Base-by-base conservation (phyloP, 805 yeast species). In the Torulaspora gathmanii region DNA sequence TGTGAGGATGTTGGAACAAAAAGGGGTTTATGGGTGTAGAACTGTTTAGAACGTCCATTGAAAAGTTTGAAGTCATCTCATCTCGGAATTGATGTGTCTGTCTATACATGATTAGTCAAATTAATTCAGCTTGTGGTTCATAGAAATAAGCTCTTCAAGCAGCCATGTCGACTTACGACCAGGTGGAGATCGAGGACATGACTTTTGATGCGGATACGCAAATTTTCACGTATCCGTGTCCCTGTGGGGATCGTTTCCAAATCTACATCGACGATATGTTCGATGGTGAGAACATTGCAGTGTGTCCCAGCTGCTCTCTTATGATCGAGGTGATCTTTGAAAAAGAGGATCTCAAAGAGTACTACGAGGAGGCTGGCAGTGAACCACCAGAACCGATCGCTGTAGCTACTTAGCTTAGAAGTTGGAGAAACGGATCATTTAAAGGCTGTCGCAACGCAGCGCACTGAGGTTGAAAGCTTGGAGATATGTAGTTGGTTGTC, bases 101-200 rank as follows among this genome's bases (percentile, higher is more conserved):
- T 31, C 25, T 7, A 22, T 22, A 22, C 34, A 31, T 31, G 16
- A 31, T 10, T 12, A 13, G 22, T 9, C 11, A 16, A 31, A n/a
- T 13, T 29, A 29, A 17, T n/a, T 12, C 10, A 9, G 12, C 29
- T 25, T 11, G 16, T 3, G 19, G 17, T 22, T 17, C 12, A 19
- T 22, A 22, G 7, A 20, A 5, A 26, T 22, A 16, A 13, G 29
- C 28, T 23, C 26, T 22, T 11, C 15, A 26, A 17, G 25, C 29
- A 13, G 33, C 20, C 52, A 77, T 81, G 73, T 82, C 82, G 52
- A 70, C 81, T 1, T 93, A 93, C 67, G 99, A 93, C 66, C 95
- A 93, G 63, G 82, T 93, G 45, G 99, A 93, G 71, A 93, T 93
- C 42, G 99, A 93, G 67, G 99, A 93, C 64, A 90, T 93, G 81